These are phyloP conservation scores for Arthroderma sp. DNA, from an alignment of 2,329 filamentous ascomycete genomes.

Conservation along the genomic window DNA sequence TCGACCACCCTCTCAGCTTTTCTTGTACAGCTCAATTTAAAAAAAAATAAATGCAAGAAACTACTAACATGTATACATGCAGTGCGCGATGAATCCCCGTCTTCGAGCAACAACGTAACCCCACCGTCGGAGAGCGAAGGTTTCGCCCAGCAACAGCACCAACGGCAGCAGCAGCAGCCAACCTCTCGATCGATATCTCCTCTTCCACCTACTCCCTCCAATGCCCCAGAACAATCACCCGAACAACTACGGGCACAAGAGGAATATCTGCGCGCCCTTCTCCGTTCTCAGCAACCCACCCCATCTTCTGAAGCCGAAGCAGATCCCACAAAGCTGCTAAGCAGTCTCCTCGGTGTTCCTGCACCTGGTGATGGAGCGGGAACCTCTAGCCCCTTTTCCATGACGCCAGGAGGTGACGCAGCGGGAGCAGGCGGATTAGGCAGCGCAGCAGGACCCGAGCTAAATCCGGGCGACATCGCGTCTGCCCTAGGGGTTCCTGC, in stretches of 20 bases:
- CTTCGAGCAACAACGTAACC: conserved; percentile 5
- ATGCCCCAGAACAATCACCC: conserved; percentile 16
- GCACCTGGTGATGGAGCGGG: conserved; percentile 10
- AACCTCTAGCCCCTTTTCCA: conserved; percentile 20
- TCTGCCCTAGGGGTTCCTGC: conserved; percentile 33
- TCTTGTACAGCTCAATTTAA: not conserved
- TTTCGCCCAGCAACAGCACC: too few relatives aligned
- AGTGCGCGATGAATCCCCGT: conserved; percentile 16
- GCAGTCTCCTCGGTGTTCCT: conserved; percentile 20
- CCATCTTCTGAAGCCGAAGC: conserved; percentile 12
- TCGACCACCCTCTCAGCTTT: not conserved
- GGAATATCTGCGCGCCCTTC: conserved; percentile 29
- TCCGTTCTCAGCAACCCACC: conserved; percentile 20
- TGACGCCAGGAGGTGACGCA: conserved; percentile 8
- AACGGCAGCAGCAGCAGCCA: conserved; percentile 4
- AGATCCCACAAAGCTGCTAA: conserved; percentile 26
- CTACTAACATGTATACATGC: not conserved
- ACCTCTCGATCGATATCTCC: conserved; percentile 8
- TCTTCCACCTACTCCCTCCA: conserved; percentile 7
- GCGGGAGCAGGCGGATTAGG: conserved; percentile 10
- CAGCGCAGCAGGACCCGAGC: conserved; percentile 6
- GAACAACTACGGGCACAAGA: conserved; percentile 28
- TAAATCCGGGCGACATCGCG: conserved; percentile 20
- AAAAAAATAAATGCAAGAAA: too few relatives aligned
- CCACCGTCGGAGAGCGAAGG: conserved; percentile 7